Percentiles rank a stretch among this genome's conserved stretches.
These are phyloP conservation scores for Furcasterigmium furcatum DNA, from an alignment of 2,329 filamentous ascomycete genomes.

Conservation along the genomic window DNA sequence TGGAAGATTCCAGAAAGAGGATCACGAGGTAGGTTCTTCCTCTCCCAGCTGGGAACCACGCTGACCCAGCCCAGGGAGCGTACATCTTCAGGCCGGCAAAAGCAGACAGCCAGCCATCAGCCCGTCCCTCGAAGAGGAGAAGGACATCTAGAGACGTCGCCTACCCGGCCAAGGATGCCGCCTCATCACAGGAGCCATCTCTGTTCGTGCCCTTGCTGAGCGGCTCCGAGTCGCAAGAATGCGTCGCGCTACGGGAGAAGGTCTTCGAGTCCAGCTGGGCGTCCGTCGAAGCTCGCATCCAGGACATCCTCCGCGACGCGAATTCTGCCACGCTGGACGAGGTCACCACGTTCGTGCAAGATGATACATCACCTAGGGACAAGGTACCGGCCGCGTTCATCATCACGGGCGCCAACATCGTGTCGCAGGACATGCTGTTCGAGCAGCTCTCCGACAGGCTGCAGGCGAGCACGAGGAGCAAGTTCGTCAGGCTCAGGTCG, in stretches of 20 bases:
- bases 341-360: constrained; percentile 53
- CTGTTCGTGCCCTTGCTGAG: constrained; percentile 51
- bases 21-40: constrained; percentile 35
- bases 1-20: constrained; percentile 25
- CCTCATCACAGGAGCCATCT: constrained; percentile 7
- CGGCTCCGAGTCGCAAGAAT: constrained; percentile 47
- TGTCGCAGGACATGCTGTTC: constrained; percentile 72
- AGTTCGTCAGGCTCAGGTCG: constrained; percentile 66
- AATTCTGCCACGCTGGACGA: constrained; percentile 59
- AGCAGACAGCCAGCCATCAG: constrained; percentile 19
- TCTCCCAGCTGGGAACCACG: background rate
- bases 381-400: constrained; percentile 69
- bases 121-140: constrained; percentile 53
- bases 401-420: constrained; percentile 74
- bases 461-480: constrained; percentile 41
- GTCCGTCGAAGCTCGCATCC: constrained; percentile 58
- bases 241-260: constrained; percentile 50
- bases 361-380: constrained; percentile 24
- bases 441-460: constrained; percentile 62
- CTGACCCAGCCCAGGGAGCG: constrained; percentile 43
- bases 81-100: constrained; percentile 58
- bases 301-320: constrained; percentile 56
- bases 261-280: constrained; percentile 64
- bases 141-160: constrained; percentile 42
- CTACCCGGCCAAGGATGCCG: background rate